Percentiles rank a stretch among this genome's conserved stretches.
Evolutionary conservation across 1,139 yeast genomes (phyloP).

Genomic region (Suzukiozyma palmioleophila): DNA sequence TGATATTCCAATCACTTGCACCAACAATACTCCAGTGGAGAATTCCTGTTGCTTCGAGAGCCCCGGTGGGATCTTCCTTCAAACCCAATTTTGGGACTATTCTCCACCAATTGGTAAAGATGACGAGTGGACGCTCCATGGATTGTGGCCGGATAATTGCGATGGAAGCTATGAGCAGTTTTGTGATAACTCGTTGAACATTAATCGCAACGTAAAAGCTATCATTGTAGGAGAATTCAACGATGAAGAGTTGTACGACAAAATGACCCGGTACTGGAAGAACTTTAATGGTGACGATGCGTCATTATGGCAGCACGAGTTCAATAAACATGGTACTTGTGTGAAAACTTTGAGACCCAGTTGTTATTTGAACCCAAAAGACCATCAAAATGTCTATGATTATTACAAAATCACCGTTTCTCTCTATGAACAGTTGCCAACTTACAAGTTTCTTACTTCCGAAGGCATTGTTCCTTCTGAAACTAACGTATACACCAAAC

Average conservation of each 20-base stretch:
- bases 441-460: conserved; percentile 59
- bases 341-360: conserved; percentile 70
- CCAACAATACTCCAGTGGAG: conserved; percentile 27
- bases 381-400: conserved; percentile 67
- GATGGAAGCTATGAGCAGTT: conserved; percentile 48
- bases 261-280: conserved; percentile 70
- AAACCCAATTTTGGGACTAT: conserved; percentile 95
- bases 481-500: conserved; percentile 56
- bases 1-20: conserved; percentile 63
- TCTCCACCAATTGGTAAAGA: conserved; percentile 80
- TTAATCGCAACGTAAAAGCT: conserved; percentile 37
- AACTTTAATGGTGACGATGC: conserved; percentile 71
- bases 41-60: conserved; percentile 81
- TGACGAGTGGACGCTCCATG: conserved; percentile 69
- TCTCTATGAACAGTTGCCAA: conserved; percentile 62
- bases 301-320: conserved; percentile 86
- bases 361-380: conserved; percentile 45
- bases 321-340: conserved; percentile 94
- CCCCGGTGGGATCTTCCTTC: conserved; percentile 75
- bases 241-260: conserved; percentile 48
- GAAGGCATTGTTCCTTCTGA: conserved; percentile 70
- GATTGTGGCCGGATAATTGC: conserved; percentile 47
- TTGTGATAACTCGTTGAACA: conserved; percentile 56
- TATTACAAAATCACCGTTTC: conserved; percentile 65
- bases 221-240: conserved; percentile 47